Evolutionary conservation across 148 eudicot species (phyloP).

Genomic region (Pharnaceum exiguum): DNA sequence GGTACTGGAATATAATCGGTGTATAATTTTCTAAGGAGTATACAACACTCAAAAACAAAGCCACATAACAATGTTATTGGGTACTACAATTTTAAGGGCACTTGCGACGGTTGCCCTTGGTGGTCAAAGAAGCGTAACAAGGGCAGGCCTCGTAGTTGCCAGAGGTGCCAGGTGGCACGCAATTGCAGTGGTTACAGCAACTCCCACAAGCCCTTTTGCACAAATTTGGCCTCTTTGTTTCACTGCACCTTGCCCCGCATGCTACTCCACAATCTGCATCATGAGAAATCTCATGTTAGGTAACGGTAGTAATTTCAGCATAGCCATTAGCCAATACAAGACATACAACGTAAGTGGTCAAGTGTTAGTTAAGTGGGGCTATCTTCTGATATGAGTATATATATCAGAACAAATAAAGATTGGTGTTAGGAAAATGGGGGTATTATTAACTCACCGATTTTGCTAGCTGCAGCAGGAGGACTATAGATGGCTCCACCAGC

Average conservation of each 20-base stretch:
- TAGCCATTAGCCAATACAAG: not conserved
- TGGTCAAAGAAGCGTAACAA: conserved; percentile 39
- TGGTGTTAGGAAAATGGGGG: no score
- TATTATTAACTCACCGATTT: conserved; percentile 9
- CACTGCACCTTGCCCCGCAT: conserved; percentile 23
- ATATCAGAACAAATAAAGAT: not conserved
- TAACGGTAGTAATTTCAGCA: no score
- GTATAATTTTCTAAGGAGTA: no score
- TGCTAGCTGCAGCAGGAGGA: conserved; percentile 9
- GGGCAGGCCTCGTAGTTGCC: conserved; percentile 38
- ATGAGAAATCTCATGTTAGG: no score
- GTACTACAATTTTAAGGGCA: conserved; percentile 25
- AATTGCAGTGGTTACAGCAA: conserved; percentile 35
- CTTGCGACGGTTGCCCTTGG: conserved; percentile 29
- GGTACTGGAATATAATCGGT: no score
- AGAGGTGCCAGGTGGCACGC: conserved; percentile 39
- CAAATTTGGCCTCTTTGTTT: conserved; percentile 28
- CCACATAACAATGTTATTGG: no score
- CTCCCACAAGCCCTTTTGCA: conserved; percentile 44
- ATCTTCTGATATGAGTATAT: no score
- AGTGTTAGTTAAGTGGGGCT: no score
- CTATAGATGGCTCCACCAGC: not conserved
- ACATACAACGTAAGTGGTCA: not conserved
- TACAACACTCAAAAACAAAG: no score
- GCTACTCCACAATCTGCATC: conserved; percentile 29